Base-by-base conservation (phyloP, 208 protist species). In the Novymonas esmeraldas region DNA sequence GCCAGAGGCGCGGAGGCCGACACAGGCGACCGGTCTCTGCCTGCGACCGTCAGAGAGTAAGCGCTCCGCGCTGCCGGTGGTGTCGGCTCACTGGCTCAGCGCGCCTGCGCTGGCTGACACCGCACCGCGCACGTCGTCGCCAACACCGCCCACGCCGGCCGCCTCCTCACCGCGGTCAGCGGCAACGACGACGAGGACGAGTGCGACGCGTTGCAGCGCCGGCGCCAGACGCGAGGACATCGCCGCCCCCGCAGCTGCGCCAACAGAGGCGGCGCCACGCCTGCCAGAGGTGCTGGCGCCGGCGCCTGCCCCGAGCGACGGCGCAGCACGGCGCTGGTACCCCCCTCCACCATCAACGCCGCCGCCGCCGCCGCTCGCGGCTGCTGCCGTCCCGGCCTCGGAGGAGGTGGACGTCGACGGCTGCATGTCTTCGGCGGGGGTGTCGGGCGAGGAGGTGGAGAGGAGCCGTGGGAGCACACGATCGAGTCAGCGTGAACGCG, bases 81-180 rank as follows among this genome's bases (percentile, higher is more conserved):
- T 46, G 44, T 61, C 59, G 11, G 14, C 59, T 7, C 68, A 34
- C 13, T 51, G 66, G 16, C 34, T 66, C 28, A 62, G 59, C 36
- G 45, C 68, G 13, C 49, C 59, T 26, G 51, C 46, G 34, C 51
- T 67, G 16, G 41, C 62, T n/a, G 45, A 55, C 59, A 63, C n/a
- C n/a, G n/a, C 58, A 13, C 59, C 50, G 18, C 28, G 24, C 36
- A 24, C 26, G 56, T 1, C 39, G 24, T 48, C 39, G 20, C 16
- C 36, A 2, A 24, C 10, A 13, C 34, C 60, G 3, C 46, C 45
- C 3, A 48, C 20, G 0, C 41, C 45, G 45, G 18, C 49, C 51
- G 10, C 7, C 5, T 63, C 68, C 13, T 41, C 60, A 2, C 42
- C 50, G 3, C 46, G 60, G 0, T 44, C 68, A 1, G 68, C 59